These are phyloP conservation scores for Hyaloscypha bicolor DNA, from an alignment of 495 filamentous ascomycete genomes.

Conservation along the genomic window DNA sequence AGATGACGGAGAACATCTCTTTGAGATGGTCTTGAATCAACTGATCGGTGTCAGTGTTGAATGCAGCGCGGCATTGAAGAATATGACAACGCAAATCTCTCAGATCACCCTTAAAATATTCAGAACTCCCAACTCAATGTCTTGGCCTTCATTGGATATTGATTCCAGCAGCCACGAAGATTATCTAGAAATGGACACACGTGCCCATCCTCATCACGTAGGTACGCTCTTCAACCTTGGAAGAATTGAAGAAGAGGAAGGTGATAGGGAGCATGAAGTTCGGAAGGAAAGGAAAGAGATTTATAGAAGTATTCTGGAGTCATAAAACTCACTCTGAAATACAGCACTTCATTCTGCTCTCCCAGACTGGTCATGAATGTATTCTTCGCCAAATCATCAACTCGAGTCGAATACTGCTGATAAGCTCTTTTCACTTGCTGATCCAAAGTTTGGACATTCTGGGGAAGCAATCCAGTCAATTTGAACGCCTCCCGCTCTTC, in stretches of 20 bases:
- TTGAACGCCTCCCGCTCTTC: slow-evolving; percentile 71
- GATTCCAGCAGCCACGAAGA: too few relatives aligned
- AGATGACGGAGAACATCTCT: slow-evolving; percentile 88
- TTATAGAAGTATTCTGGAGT: neutral
- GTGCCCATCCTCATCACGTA: too few relatives aligned
- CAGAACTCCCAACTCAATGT: too few relatives aligned
- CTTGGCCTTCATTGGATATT: too few relatives aligned
- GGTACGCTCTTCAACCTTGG: too few relatives aligned
- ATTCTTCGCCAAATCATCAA: slow-evolving; percentile 71
- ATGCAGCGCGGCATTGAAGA: too few relatives aligned
- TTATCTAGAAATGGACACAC: too few relatives aligned
- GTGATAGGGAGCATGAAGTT: neutral
- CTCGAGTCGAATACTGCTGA: slow-evolving; percentile 67
- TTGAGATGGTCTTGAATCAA: slow-evolving; percentile 68
- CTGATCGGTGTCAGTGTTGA: slow-evolving; percentile 34
- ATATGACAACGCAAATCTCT: too few relatives aligned
- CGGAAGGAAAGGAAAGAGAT: neutral
- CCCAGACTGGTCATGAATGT: slow-evolving; percentile 82
- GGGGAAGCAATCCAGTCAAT: slow-evolving; percentile 71
- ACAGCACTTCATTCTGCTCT: slow-evolving; percentile 80
- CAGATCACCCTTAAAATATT: too few relatives aligned
- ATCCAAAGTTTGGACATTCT: slow-evolving; percentile 74
- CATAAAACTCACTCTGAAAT: slow-evolving; percentile 57
- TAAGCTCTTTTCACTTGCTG: slow-evolving; percentile 80
- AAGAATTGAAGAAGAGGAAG: too few relatives aligned